Evolutionary conservation across 148 eudicot genomes (phyloP).

Genomic region (Chenopodium formosanum): DNA sequence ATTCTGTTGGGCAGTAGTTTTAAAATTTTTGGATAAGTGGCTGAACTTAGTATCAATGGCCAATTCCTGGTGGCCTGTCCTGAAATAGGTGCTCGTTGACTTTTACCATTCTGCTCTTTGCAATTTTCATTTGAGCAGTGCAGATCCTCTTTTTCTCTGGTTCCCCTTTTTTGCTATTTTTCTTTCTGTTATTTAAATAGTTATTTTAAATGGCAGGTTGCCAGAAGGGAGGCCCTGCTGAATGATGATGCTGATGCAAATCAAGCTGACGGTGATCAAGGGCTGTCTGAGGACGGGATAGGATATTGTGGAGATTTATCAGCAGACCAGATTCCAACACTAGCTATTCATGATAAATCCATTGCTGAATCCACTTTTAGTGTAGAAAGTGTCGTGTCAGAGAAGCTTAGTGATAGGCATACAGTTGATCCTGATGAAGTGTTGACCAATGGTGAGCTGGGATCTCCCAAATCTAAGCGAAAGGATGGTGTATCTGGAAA

Average conservation of each 20-base stretch:
- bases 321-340: conserved; percentile 73
- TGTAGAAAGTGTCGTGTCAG: conserved; percentile 32
- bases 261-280: conserved; percentile 41
- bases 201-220: conserved; percentile 43
- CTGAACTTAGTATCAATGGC: not conserved
- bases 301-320: conserved; percentile 38
- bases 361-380: conserved; percentile 25
- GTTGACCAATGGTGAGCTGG: conserved; percentile 46
- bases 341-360: conserved; percentile 57
- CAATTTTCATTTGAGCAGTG: not conserved
- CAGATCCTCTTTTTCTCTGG: not conserved
- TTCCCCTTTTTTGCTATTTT: not conserved
- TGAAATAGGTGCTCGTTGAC: not conserved
- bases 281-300: conserved; percentile 41
- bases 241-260: conserved; percentile 35
- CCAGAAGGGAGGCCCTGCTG: conserved; percentile 37
- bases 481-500: conserved; percentile 39
- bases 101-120: not conserved
- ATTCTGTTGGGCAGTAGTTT: not conserved
- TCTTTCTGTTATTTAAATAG: not conserved
- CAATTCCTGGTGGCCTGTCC: not conserved
- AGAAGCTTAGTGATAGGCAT: conserved; percentile 40
- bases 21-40: not conserved
- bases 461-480: conserved; percentile 41
- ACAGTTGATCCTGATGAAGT: conserved; percentile 41